A percentile compares a stretch with the other conserved stretches of the same genome.
Evolutionary conservation across 176 grass and related monocot genomes (phyloP).

Genomic region (Raddia guianensis): DNA sequence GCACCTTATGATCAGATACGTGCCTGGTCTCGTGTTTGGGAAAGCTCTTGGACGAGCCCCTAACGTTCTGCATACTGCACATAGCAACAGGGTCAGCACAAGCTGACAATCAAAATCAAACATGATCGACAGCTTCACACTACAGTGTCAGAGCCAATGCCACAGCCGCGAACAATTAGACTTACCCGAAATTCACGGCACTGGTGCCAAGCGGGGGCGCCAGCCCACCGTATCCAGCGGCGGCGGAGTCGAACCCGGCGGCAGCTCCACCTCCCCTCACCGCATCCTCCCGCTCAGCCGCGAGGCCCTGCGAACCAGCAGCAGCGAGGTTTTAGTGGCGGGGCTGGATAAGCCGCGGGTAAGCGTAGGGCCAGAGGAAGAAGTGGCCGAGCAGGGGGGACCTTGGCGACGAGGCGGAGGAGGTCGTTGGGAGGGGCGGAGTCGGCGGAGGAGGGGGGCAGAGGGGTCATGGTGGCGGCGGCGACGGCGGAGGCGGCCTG

Average conservation of each 20-base stretch:
- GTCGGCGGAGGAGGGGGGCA: conserved; percentile 51
- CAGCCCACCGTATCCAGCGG: conserved; percentile 33
- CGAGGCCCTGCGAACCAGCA: conserved; percentile 72
- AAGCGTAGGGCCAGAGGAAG: not conserved
- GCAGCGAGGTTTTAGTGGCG: conserved; percentile 16
- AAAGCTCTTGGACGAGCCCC: conserved; percentile 82
- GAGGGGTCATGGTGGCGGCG: conserved; percentile 84
- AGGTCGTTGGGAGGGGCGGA: conserved; percentile 52
- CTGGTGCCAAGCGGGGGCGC: conserved; percentile 29
- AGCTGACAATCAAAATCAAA: not conserved
- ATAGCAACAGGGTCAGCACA: conserved; percentile 15
- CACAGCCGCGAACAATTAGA: not conserved
- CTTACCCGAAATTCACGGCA: conserved; percentile 77
- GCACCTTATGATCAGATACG: conserved; percentile 96
- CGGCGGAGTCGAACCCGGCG: conserved; percentile 44
- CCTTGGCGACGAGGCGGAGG: conserved; percentile 88
- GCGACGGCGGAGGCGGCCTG: conserved; percentile 77
- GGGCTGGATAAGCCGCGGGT: conserved; percentile 15
- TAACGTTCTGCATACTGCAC: conserved; percentile 65
- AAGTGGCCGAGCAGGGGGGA: conserved; percentile 9
- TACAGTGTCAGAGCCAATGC: not conserved
- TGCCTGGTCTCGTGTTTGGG: conserved; percentile 80
- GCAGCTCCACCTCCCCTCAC: conserved; percentile 58
- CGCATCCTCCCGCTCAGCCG: conserved; percentile 64
- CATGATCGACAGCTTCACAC: not conserved